These are phyloP conservation scores for Cladophialophora bantiana DNA, from an alignment of 2,329 filamentous ascomycete species.

Conservation along the genomic window DNA sequence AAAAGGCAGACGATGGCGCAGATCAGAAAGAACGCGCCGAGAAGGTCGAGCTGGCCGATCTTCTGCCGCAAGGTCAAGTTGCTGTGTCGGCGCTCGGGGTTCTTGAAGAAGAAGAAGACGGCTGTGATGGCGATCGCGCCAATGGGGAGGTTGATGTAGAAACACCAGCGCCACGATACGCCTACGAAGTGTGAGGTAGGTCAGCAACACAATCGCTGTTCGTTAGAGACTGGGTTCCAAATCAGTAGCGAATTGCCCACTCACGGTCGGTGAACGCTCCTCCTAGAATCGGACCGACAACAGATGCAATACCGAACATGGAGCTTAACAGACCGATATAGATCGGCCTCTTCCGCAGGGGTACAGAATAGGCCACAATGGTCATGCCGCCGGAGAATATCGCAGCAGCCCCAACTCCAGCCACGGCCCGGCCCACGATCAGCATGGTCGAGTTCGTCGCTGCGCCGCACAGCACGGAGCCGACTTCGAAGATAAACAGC, in stretches of 20 bases:
- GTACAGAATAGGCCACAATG: conserved; percentile 40
- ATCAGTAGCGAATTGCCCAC: conserved; percentile 17
- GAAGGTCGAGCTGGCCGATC: conserved; percentile 42
- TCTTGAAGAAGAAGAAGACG: conserved; percentile 45
- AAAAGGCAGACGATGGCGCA: conserved; percentile 52
- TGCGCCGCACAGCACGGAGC: conserved; percentile 42
- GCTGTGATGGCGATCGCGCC: conserved; percentile 47
- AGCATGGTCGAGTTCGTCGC: conserved; percentile 40
- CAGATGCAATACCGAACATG: conserved; percentile 63
- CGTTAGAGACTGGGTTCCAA: conserved; percentile 46
- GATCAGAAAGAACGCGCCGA: conserved; percentile 49
- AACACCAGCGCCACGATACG: conserved; percentile 53
- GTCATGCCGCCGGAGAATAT: conserved; percentile 43
- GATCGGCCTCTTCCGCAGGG: conserved; percentile 39
- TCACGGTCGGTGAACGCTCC: conserved; percentile 54
- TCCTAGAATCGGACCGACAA: conserved; percentile 51
- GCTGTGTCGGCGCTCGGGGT: conserved; percentile 43
- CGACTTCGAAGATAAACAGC: conserved; percentile 40
- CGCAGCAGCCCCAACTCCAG: conserved; percentile 42
- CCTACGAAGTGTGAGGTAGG: conserved; percentile 8
- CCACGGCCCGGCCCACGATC: conserved; percentile 43
- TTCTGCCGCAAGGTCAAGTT: conserved; percentile 35
- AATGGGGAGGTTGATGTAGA: conserved; percentile 53
- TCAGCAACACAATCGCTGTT: not conserved
- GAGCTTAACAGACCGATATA: conserved; percentile 56